phyloP scores from a whole-genome alignment of 352 stramenopile species.

The Pythium insidiosum region DNA sequence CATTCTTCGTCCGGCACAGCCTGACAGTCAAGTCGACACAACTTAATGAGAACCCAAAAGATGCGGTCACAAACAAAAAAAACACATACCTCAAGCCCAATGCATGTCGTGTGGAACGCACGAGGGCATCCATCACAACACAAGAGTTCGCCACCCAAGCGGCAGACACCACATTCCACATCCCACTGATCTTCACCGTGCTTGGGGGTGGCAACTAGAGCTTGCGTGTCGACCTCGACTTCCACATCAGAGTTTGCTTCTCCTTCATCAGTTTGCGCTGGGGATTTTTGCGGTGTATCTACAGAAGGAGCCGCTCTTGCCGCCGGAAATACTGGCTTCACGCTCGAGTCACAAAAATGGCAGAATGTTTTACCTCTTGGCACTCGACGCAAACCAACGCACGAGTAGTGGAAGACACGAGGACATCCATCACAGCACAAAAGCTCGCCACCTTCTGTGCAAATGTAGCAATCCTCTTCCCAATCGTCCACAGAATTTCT shows the following conservation, averaged over 20 bases:
- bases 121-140: constrained; percentile 90
- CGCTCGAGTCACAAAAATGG: constrained; percentile 59
- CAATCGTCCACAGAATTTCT: constrained; percentile 71
- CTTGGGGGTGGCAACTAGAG: constrained; percentile 22
- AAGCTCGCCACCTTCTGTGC: constrained; percentile 74
- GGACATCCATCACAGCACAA: constrained; percentile 90
- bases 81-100: constrained; percentile 36
- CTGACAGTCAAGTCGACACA: constrained; percentile 4
- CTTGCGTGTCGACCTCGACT: constrained; percentile 7
- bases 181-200: constrained; percentile 75
- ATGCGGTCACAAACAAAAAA: not conserved
- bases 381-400: constrained; percentile 64
- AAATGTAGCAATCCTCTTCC: constrained; percentile 89
- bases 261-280: too few species aligned
- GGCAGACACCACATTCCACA: constrained; percentile 85
- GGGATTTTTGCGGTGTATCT: too few species aligned
- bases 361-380: constrained; percentile 84
- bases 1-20: constrained; percentile 68
- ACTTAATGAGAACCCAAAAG: not conserved
- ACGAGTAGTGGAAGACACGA: constrained; percentile 88
- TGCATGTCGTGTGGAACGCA: constrained; percentile 88
- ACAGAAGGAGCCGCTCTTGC: too few species aligned
- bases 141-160: constrained; percentile 73
- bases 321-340: constrained; percentile 56
- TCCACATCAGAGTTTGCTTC: constrained; percentile 14